phyloP scores from a whole-genome alignment of 768 basidiomycete genomes.

The Russula foetens region DNA sequence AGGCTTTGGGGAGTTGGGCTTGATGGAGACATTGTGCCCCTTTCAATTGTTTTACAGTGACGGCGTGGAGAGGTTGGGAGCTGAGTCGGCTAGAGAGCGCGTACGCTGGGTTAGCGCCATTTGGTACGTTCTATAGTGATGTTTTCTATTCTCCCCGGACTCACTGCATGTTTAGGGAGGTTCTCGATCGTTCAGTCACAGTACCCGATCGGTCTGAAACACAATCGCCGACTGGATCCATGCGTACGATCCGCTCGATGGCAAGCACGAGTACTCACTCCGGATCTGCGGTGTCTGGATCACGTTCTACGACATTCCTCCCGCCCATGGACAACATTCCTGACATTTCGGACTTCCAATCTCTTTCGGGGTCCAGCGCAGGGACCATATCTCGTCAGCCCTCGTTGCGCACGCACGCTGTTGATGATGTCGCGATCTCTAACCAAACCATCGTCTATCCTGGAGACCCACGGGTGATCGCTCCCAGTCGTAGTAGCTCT shows the following conservation, averaged over 20 bases:
- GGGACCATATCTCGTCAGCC: slow-evolving; percentile 34
- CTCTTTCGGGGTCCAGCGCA: slow-evolving; percentile 37
- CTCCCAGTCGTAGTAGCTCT: slow-evolving; percentile 52
- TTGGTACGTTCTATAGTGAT: slow-evolving; percentile 44
- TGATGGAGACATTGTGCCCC: slow-evolving; percentile 74
- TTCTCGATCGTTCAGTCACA: slow-evolving; percentile 56
- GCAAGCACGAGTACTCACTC: slow-evolving; percentile 34
- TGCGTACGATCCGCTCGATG: slow-evolving; percentile 61
- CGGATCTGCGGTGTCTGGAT: slow-evolving; percentile 54
- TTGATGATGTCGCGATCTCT: slow-evolving; percentile 66
- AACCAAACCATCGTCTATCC: slow-evolving; percentile 61
- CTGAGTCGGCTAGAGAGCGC: slow-evolving; percentile 81
- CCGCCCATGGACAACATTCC: slow-evolving; percentile 66
- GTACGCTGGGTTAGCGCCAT: slow-evolving; percentile 89
- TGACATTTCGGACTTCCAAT: slow-evolving; percentile 57
- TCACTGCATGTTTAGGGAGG: slow-evolving; percentile 49
- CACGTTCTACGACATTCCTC: slow-evolving; percentile 68
- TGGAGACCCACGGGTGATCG: slow-evolving; percentile 66
- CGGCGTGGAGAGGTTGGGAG: slow-evolving; percentile 80
- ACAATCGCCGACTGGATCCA: slow-evolving; percentile 46
- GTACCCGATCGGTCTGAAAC: slow-evolving; percentile 42
- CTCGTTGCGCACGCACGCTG: slow-evolving; percentile 55
- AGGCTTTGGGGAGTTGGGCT: slow-evolving; percentile 33
- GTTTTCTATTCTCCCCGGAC: background rate
- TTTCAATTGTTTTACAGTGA: slow-evolving; percentile 89